These are phyloP conservation scores for Didymella keratinophila DNA, from an alignment of 2,329 filamentous ascomycete species.

Conservation along the genomic window DNA sequence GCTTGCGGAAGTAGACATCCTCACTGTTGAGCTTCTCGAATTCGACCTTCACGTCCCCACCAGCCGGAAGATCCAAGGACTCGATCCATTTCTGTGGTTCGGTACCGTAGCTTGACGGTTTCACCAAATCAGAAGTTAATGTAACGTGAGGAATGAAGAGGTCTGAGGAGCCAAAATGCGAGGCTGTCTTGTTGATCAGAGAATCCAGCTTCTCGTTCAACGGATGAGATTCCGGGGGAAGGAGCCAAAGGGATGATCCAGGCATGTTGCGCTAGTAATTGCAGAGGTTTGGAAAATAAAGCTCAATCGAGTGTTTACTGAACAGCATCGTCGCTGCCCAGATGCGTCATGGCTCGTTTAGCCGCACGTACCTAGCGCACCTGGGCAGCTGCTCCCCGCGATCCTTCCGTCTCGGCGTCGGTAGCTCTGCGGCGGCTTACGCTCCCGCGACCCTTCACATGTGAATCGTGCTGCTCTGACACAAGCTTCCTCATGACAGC, in stretches of 20 bases:
- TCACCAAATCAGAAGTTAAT: slow-evolving; percentile 49
- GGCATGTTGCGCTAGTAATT: slow-evolving; percentile 40
- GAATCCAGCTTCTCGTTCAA: slow-evolving; percentile 41
- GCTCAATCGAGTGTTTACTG: neutral
- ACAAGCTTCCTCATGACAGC: slow-evolving; percentile 28
- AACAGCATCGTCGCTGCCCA: neutral
- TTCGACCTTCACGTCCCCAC: slow-evolving; percentile 30
- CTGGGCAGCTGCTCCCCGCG: slow-evolving; percentile 9
- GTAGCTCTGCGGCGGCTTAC: neutral
- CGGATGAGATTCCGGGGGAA: slow-evolving; percentile 48
- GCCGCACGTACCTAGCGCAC: slow-evolving; percentile 7
- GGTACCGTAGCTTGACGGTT: slow-evolving; percentile 30
- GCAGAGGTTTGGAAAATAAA: neutral
- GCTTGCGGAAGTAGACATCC: slow-evolving; percentile 50
- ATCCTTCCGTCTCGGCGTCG: slow-evolving; percentile 17
- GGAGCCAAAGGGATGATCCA: slow-evolving; percentile 55
- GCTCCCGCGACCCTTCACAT: slow-evolving; percentile 12
- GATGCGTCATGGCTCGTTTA: slow-evolving; percentile 11
- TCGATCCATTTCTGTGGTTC: slow-evolving; percentile 51
- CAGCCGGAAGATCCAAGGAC: slow-evolving; percentile 33
- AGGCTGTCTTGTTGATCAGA: slow-evolving; percentile 47
- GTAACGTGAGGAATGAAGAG: slow-evolving; percentile 55
- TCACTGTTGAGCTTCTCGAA: slow-evolving; percentile 47
- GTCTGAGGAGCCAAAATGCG: slow-evolving; percentile 47
- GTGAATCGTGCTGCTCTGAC: slow-evolving; percentile 6